Conservation (phyloP, 371 early-diverging fungal species). For the Thermomucor indicae-seudaticae region DNA sequence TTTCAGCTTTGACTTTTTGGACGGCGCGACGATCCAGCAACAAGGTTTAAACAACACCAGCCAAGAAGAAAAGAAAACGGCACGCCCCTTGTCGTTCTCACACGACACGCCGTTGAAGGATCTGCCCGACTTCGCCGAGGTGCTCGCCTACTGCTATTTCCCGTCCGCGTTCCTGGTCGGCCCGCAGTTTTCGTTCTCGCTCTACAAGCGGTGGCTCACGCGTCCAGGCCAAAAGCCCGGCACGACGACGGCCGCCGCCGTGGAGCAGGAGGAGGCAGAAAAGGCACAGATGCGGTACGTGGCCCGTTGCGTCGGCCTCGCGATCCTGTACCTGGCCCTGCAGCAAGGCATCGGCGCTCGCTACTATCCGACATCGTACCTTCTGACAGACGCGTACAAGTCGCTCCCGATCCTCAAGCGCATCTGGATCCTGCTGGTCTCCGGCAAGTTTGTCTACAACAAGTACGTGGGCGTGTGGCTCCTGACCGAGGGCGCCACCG, state of each 20-base stretch:
- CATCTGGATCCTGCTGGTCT: conserved; percentile 39
- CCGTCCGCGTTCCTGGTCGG: conserved; percentile 68
- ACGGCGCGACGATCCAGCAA: conserved; percentile 26
- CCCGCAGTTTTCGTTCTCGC: conserved; percentile 70
- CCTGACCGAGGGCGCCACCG: conserved; percentile 62
- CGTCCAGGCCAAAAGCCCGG: conserved; percentile 29
- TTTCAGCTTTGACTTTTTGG: conserved; percentile 63
- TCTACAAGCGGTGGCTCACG: conserved; percentile 54
- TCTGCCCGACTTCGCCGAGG: conserved; percentile 49
- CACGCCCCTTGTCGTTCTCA: conserved; percentile 31
- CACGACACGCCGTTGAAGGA: conserved; percentile 28
- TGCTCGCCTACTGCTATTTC: conserved; percentile 58
- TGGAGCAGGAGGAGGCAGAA: conserved; percentile 34
- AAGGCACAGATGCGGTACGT: conserved; percentile 41
- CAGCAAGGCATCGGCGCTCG: conserved; percentile 46
- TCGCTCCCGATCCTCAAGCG: conserved; percentile 34
- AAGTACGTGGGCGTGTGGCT: conserved; percentile 75
- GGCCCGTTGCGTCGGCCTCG: conserved; percentile 40
- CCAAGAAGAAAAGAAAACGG: conserved; percentile 9
- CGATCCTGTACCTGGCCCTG: conserved; percentile 46
- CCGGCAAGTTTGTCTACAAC: conserved; percentile 56
- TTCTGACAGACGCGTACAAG: conserved; percentile 50
- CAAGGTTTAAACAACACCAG: conserved; percentile 2
- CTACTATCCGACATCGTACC: conserved; percentile 45
- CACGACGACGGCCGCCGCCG: conserved; percentile 15